phyloP scores from a whole-genome alignment of 208 protist genomes.

The Phytomonas francai region DNA sequence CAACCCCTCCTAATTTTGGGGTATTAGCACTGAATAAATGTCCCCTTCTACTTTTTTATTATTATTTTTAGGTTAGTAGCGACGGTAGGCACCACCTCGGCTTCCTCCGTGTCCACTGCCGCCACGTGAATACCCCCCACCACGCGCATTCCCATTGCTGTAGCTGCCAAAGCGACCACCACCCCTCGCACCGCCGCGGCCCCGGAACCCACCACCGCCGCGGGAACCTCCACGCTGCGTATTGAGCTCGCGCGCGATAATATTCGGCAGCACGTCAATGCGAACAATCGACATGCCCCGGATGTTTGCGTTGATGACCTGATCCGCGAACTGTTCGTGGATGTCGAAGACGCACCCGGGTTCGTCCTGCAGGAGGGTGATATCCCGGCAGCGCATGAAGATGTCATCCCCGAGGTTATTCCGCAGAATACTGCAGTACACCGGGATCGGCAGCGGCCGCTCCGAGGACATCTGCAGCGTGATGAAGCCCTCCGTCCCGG shows the following conservation, averaged over 20 bases:
- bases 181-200: slow-evolving; percentile 17
- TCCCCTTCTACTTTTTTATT: no score
- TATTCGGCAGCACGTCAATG: slow-evolving; percentile 74
- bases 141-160: slow-evolving; percentile 11
- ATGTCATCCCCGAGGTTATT: slow-evolving; percentile 77
- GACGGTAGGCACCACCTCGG: slow-evolving; percentile 5
- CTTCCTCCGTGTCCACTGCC: slow-evolving; percentile 16
- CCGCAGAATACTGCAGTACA: slow-evolving; percentile 84
- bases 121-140: slow-evolving; percentile 12
- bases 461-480: slow-evolving; percentile 71
- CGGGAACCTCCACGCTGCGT: slow-evolving; percentile 19
- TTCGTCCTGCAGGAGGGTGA: slow-evolving; percentile 81
- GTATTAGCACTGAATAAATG: no score
- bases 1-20: no score
- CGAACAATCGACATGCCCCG: slow-evolving; percentile 55
- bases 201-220: slow-evolving; percentile 15
- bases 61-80: no score
- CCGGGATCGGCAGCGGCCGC: slow-evolving; percentile 60
- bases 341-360: slow-evolving; percentile 87
- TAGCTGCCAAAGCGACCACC: slow-evolving; percentile 18
- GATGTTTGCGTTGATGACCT: slow-evolving; percentile 47
- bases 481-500: slow-evolving; percentile 59
- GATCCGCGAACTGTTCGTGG: slow-evolving; percentile 53
- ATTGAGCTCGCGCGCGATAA: slow-evolving; percentile 78
- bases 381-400: slow-evolving; percentile 75